Conservation (phyloP, 306 rosid species). For the Trifolium pratense region DNA sequence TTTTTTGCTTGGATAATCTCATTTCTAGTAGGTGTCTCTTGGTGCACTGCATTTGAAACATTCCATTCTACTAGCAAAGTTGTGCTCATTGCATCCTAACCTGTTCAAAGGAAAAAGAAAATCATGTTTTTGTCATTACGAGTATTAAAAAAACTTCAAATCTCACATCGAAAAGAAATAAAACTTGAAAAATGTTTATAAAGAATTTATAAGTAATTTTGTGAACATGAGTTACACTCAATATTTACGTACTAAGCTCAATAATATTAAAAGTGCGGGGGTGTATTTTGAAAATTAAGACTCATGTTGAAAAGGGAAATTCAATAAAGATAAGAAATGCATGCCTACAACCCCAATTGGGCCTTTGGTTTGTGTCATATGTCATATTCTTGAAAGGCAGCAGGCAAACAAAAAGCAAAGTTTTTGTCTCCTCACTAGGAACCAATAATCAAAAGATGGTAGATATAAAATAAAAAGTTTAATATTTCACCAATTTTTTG, state of each 20-base stretch:
- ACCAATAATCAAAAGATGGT: constrained; percentile 34
- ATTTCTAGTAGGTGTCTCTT: constrained; percentile 70
- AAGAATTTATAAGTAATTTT: too few relatives aligned
- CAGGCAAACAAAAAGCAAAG: constrained; percentile 33
- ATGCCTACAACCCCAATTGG: constrained; percentile 31
- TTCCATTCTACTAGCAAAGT: constrained; percentile 96
- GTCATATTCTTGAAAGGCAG: constrained; percentile 35
- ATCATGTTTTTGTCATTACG: background rate
- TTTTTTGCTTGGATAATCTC: constrained; percentile 49
- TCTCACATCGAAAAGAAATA: too few relatives aligned
- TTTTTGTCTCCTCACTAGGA: constrained; percentile 26
- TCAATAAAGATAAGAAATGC: constrained; percentile 32
- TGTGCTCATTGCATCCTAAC: constrained; percentile 95
- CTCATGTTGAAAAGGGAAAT: background rate
- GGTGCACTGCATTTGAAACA: constrained; percentile 98
- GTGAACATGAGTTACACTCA: too few relatives aligned
- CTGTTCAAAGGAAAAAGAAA: constrained; percentile 41
- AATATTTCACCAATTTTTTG: background rate
- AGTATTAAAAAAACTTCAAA: background rate
- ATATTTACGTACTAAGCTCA: too few relatives aligned
- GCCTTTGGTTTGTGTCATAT: constrained; percentile 34
- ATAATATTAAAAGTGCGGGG: too few relatives aligned
- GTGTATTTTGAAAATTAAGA: too few relatives aligned
- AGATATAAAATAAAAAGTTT: constrained; percentile 2
- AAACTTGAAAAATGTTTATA: too few relatives aligned